Evolutionary conservation across 2,329 filamentous ascomycete genomes (phyloP), one percentile per base, ranked within the genome.

Genomic region (Alternaria conjuncta): DNA sequence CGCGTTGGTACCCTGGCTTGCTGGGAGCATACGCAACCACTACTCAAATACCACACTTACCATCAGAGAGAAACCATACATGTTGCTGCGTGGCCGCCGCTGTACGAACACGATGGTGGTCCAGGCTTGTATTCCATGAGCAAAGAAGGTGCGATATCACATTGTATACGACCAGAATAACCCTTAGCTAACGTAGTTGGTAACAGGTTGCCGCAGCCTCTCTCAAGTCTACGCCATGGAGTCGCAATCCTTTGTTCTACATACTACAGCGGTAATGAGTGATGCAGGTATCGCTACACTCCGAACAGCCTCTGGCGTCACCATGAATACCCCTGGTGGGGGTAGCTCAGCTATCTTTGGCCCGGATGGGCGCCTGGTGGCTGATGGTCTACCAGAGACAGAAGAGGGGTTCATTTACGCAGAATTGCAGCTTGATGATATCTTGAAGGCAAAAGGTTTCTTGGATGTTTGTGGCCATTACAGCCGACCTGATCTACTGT

Each of bases 191-290:
- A 21, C 10, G 9, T 21, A 23, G 2, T 30, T 10, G 21, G 8
- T 20, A n/a, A 8, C 3, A 46, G 43, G 43, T 26, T 10, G 12
- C 44, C 43, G 26, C 23, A 10, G 70, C 47, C 77, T 87, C 1
- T 84, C 85, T 0, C 84, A 85, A 63, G 82, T 83, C 0, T 88
- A 88, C 66, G 87, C 87, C 1, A 83, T 89, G 9, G 88, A 90
- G 70, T 83, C 84, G 2, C 79, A 81, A 9, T 75, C 84, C 0
- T 89, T 85, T 63, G 87, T 89, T 1, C 80, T 89, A 4, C 85
- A 87, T 65, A 78, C 78, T 51, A 86, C 86, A 0, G 74, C 82
- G 0, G 80, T 88, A 3, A 78, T 86, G 54, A 81, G 79, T 0
- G 67, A 83, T 7, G 71, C 79, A 13, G 86, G 83, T 1, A 80